These are phyloP conservation scores for Clavariopsis aquatica DNA, from an alignment of 495 filamentous ascomycete genomes.

Conservation along the genomic window DNA sequence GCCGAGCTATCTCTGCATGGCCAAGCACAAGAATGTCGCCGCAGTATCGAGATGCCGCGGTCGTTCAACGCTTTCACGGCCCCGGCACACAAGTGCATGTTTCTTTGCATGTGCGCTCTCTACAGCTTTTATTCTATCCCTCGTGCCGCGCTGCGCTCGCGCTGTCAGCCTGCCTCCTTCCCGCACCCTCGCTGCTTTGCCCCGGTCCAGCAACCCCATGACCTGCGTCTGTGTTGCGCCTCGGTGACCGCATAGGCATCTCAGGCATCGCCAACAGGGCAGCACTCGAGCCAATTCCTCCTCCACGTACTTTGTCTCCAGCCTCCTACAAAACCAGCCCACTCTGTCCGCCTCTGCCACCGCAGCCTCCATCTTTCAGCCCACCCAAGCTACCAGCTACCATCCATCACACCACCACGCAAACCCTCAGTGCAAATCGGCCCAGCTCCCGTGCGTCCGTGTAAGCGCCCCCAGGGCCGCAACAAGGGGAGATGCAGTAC, in stretches of 20 bases:
- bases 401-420: too few species aligned
- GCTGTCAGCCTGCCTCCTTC: not conserved
- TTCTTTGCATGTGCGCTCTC: not conserved
- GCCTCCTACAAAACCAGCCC: not conserved
- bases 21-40: too few species aligned
- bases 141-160: not conserved
- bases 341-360: not conserved
- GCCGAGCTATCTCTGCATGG: too few species aligned
- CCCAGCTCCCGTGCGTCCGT: not conserved
- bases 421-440: not conserved
- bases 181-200: constrained; percentile 12
- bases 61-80: not conserved
- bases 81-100: not conserved
- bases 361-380: too few species aligned
- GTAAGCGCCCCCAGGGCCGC: not conserved
- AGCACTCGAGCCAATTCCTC: not conserved
- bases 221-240: not conserved
- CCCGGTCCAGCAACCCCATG: constrained; percentile 20
- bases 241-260: constrained; percentile 19
- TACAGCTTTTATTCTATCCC: not conserved
- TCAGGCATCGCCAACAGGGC: not conserved
- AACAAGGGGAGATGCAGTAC: constrained; percentile 76
- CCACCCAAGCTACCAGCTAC: too few species aligned
- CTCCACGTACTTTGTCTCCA: not conserved
- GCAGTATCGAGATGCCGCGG: not conserved